Base-by-base conservation (phyloP, 306 rosid species). In the Cucurbita pepo region DNA sequence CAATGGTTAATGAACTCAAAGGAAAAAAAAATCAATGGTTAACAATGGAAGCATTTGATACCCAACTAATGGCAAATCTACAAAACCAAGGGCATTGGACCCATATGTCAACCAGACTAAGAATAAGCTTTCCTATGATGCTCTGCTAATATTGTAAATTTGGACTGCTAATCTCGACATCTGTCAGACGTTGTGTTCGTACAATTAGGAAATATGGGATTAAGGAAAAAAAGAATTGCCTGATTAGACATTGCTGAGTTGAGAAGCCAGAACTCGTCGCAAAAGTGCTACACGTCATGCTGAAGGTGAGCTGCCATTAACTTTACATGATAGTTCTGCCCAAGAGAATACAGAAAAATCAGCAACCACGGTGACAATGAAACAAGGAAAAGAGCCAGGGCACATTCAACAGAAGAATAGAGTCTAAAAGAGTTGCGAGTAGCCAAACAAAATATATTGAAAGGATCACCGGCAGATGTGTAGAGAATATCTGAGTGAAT, bases 51-150 rank as follows among this genome's bases (percentile, higher is more conserved):
- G 71, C 30, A 41, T 0, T 65, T 43, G 71, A 64, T 64, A 36
- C 55, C 72, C 56, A 47, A 21, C 38, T 45, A 67, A 67, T 47
- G 73, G 13, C 73, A 69, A 63, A 69, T 69, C 55, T 67, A 67
- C 73, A 47, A 47, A 67, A 47, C 57, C 57, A 48, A 47, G 14
- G 73, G 73, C 73, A 69, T 25, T 69, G 70, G 52, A 63, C 70
- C 70, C 57, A 69, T 7, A 19, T 45, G 45, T 69, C 40, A 48
- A 66, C 53, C 72, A 66, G 12, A 21, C 58, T 69, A 69, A 50
- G 73, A 67, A 67, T 47, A 67, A 67, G 43, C 40, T 47, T 37
- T 25, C 22, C 56, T 48, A 67, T 50, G 15, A 25, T 50, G 73
- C 45, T 30, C 34, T 30, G 45, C 58, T 44, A 69, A 50, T 50